Evolutionary conservation across 257 asterid species (phyloP).

Genomic region (Salvia hispanica): DNA sequence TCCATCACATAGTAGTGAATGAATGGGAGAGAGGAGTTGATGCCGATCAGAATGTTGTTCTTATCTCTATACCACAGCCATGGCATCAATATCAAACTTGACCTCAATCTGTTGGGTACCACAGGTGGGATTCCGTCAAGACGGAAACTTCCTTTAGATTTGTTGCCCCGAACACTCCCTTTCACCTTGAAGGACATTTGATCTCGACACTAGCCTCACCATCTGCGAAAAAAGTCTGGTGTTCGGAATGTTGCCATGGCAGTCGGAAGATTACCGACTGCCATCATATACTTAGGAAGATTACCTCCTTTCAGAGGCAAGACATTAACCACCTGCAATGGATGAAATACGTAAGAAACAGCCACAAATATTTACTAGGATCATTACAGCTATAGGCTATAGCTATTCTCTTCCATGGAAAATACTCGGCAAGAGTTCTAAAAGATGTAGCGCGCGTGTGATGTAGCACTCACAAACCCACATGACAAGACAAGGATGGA

Average conservation of each 20-base stretch:
- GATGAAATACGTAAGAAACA: not conserved
- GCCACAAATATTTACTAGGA: not conserved
- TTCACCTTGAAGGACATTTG: conserved; percentile 95
- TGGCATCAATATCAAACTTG: conserved; percentile 92
- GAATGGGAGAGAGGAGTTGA: conserved; percentile 95
- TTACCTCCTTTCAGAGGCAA: conserved; percentile 62
- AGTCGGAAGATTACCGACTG: too few species aligned
- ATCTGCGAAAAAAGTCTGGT: too few species aligned
- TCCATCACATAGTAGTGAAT: conserved; percentile 93
- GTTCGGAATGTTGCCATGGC: too few species aligned
- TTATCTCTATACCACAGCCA: conserved; percentile 92
- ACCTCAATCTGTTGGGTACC: conserved; percentile 95
- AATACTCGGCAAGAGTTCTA: not conserved
- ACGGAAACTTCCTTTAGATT: too few species aligned
- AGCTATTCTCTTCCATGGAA: not conserved
- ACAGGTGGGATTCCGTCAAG: too few species aligned
- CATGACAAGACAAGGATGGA: conserved; percentile 14
- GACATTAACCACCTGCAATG: conserved; percentile 56
- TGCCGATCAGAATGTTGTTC: conserved; percentile 90
- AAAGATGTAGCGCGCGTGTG: not conserved
- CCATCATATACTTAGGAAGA: conserved; percentile 62
- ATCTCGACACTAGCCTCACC: conserved; percentile 96
- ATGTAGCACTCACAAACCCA: conserved; percentile 2
- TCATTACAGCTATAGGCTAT: not conserved
- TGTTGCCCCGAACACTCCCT: conserved; percentile 97